These are phyloP conservation scores for Solanum neorickii DNA, from an alignment of 257 asterid genomes.

Conservation along the genomic window DNA sequence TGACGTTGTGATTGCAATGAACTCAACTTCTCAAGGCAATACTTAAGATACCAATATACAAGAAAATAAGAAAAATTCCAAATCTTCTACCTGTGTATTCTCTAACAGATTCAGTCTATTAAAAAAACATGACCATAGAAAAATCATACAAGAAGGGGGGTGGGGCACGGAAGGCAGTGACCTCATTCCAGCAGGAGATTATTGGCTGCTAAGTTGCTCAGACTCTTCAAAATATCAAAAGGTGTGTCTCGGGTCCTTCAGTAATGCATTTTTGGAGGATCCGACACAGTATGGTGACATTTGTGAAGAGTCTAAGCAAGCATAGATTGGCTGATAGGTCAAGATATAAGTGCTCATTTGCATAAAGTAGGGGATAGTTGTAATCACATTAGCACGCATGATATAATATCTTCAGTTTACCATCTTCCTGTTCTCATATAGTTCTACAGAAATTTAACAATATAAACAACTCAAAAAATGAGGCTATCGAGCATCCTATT, in stretches of 20 bases:
- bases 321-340: neutral
- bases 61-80: neutral
- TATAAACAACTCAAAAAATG: neutral
- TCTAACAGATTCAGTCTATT: neutral
- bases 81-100: neutral
- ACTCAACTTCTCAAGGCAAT: neutral
- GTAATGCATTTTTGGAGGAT: neutral
- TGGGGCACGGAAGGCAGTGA: neutral
- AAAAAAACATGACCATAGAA: neutral
- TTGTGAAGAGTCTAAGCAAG: neutral
- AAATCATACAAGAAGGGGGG: neutral
- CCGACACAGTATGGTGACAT: neutral
- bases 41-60: neutral
- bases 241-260: neutral
- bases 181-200: neutral
- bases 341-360: neutral
- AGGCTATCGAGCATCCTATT: neutral
- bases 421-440: neutral
- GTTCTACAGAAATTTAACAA: neutral
- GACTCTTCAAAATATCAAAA: neutral
- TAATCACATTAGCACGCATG: neutral
- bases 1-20: neutral
- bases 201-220: neutral
- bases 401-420: neutral
- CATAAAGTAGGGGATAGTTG: neutral